Evolutionary conservation across 805 yeast genomes (phyloP), one percentile per base, ranked within the genome.

Genomic region (Kazachstania africana): DNA sequence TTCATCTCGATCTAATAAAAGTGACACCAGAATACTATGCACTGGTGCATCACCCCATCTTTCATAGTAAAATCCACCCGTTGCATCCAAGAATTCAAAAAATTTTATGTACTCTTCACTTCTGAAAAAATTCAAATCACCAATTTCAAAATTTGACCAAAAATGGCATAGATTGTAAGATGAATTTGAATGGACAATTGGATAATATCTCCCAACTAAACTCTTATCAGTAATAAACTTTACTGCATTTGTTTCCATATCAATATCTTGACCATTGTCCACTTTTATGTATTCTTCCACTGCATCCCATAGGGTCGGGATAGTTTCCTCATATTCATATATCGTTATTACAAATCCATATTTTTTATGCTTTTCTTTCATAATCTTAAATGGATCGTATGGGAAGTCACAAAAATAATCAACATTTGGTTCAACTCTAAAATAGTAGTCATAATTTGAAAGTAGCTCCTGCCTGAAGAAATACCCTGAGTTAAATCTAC

Each of bases 21-120:
- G 51, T 1, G 79, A 52, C 2, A 71, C 75, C 1, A 73, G 94
- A 21, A 84, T 61, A 0, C 91, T 64, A 53, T 84, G 95, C 12
- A 84, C 83, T 0, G 95, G 95, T 0, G 95, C 95, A 58, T 85
- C 96, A 14, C 96, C 95, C 95, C 95, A 85, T 37, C 95, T 61
- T 56, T 84, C 95, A 36, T 79, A 78, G 53, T 78, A 78, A 49
- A 82, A 82, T 6, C 91, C 91, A 31, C 85, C 88, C 12, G 70
- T 62, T 24, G 62, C 43, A 52, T 81, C 84, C 40, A 82, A 62
- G 50, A 60, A 61, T 16, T 76, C 68, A 49, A 81, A 82, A 51
- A 65, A 80, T 33, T 62, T 64, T 26, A 59, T 50, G 54, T 82
- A 82, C 21, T 66, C 70, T 25, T 78, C 70, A 24, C 76, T 63